Evolutionary conservation across 164 flowering plant species (phyloP), one percentile per base, ranked within the genome.

Genomic region (Akebia trifoliata): DNA sequence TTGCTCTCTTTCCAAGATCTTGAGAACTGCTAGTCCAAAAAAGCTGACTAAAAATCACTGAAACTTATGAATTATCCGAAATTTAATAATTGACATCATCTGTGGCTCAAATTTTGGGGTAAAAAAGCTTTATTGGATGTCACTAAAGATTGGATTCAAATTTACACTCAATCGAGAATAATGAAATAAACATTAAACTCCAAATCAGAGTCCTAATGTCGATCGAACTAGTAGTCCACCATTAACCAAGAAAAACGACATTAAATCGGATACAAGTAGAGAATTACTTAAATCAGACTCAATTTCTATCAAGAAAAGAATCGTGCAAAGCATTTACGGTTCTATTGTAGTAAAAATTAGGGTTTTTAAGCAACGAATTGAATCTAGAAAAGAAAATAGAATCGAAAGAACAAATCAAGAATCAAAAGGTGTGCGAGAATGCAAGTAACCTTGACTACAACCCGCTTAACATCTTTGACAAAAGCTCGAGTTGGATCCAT

Each of bases 401-500:
- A 14, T 4, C 35, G 8, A 26, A 40, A 35, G 10, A 6, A 24
- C 25, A 3, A 17, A 50, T 29, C 22, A 32, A 31, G 18, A 18
- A 54, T 14, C 34, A 18, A 51, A 36, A 46, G 8, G 12, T 4
- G 28, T 0, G n/a, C 45, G 35, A 25, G 35, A 59, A 47, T 24
- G 49, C 4, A 18, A 31, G 42, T 0, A 17, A 89, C 97, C 90
- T 87, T 90, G 45, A 90, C 70, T 20, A 90, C 60, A 46, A 90
- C 69, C 46, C 95, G 90, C 76, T 76, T 83, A 2, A 79, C 90
- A 32, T 81, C 69, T 52, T 68, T 90, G 59, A 79, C 65, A 62
- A 90, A 90, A 38, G 63, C 74, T 59, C 95, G 76, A 22, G 83
- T 61, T 8, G 81, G 54, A 69, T 90, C 87, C 71, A 72, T 76